Percentiles rank a stretch among this genome's conserved stretches.
phyloP scores from a whole-genome alignment of 176 grass and related monocot genomes.

The Carex cristatella region DNA sequence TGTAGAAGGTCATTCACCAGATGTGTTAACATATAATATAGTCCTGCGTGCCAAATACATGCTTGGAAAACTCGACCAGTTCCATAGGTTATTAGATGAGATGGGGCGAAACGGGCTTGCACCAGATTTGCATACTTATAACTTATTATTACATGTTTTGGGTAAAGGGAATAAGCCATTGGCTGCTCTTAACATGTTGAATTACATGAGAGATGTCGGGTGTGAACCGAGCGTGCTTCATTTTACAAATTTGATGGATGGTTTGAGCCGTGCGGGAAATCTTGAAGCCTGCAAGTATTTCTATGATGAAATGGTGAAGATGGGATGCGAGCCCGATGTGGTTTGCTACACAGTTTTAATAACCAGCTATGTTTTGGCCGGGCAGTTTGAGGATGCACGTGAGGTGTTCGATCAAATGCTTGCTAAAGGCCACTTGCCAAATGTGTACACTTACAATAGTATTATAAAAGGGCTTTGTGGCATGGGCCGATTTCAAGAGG shows the following conservation, averaged over 20 bases:
- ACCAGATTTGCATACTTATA: slow-evolving; percentile 82
- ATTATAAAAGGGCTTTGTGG: slow-evolving; percentile 70
- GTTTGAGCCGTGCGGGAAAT: slow-evolving; percentile 82
- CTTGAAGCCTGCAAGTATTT: slow-evolving; percentile 93
- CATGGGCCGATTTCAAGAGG: slow-evolving; percentile 72
- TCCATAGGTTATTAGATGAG: slow-evolving; percentile 76
- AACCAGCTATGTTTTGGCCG: slow-evolving; percentile 62
- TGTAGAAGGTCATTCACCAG: slow-evolving; percentile 51
- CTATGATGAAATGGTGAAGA: slow-evolving; percentile 92
- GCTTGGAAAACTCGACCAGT: slow-evolving; percentile 77
- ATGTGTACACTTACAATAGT: slow-evolving; percentile 90
- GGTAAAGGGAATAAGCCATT: slow-evolving; percentile 89
- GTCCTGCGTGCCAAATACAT: slow-evolving; percentile 93
- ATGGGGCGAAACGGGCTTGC: slow-evolving; percentile 65
- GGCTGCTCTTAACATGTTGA: slow-evolving; percentile 85
- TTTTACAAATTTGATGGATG: slow-evolving; percentile 96
- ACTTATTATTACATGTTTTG: slow-evolving; percentile 87
- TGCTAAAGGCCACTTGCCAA: slow-evolving; percentile 64
- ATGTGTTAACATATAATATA: slow-evolving; percentile 87
- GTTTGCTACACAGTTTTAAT: slow-evolving; percentile 95
- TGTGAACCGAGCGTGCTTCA: slow-evolving; percentile 72
- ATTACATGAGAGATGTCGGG: slow-evolving; percentile 83
- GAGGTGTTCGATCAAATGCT: slow-evolving; percentile 81
- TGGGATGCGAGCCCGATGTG: slow-evolving; percentile 71
- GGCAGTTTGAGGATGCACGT: slow-evolving; percentile 61